Evolutionary conservation across 805 yeast genomes (phyloP).

Genomic region (Candida argentea): DNA sequence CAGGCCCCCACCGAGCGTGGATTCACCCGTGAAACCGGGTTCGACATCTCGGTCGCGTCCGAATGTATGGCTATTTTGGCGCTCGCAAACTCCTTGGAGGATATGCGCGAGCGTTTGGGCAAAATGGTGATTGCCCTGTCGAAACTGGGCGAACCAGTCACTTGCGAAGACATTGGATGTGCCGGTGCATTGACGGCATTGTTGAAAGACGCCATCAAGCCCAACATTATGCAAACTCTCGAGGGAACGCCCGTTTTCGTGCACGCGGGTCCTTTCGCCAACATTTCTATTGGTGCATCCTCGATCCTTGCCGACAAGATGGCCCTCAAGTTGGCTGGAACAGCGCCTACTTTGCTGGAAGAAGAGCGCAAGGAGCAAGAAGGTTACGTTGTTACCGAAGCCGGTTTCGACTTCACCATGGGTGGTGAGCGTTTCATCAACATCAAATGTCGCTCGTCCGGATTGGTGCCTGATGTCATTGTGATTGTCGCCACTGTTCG

Average conservation of each 20-base stretch:
- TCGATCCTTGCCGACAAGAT: conserved; percentile 74
- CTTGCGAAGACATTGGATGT: conserved; percentile 77
- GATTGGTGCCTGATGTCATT: conserved; percentile 65
- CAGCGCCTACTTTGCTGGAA: conserved; percentile 34
- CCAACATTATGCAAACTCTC: conserved; percentile 78
- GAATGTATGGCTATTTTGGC: conserved; percentile 85
- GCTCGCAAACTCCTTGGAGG: conserved; percentile 56
- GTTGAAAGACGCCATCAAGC: conserved; percentile 73
- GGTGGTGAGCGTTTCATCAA: conserved; percentile 84
- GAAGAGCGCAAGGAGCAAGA: conserved; percentile 38
- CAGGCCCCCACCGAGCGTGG: conserved; percentile 78
- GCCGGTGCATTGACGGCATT: conserved; percentile 82
- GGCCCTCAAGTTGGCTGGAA: conserved; percentile 74
- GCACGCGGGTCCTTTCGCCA: conserved; percentile 86
- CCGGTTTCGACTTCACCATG: conserved; percentile 87
- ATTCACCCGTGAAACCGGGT: conserved; percentile 61
- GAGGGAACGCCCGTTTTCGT: conserved; percentile 85
- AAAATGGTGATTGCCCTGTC: conserved; percentile 66
- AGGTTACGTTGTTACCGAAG: conserved; percentile 80
- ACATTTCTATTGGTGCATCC: conserved; percentile 79
- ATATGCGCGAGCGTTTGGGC: conserved; percentile 67
- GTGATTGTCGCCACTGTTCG: conserved; percentile 78
- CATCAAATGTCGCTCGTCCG: conserved; percentile 77
- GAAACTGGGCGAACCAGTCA: conserved; percentile 59
- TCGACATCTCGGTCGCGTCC: conserved; percentile 78